Conservation (phyloP, 2,329 filamentous ascomycete genomes). For the Apiospora pterosperma region DNA sequence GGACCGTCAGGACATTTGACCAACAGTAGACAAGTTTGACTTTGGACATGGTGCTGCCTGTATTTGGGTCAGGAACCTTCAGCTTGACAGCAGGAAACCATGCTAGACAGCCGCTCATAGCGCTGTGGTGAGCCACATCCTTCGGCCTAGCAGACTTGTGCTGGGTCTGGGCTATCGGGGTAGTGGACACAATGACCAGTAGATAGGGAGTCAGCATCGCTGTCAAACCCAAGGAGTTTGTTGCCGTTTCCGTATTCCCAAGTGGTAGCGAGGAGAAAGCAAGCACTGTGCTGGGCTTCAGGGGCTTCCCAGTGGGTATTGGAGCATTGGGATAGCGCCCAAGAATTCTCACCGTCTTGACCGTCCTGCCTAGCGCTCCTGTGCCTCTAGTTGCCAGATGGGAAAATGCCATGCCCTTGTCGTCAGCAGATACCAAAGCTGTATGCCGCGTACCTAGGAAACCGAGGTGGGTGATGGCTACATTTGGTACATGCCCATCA, state of each 20-base stretch:
- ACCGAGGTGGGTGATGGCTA: conserved; percentile 83
- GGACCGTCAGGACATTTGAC: conserved; percentile 93
- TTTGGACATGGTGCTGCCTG: conserved; percentile 67
- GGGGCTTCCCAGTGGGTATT: conserved; percentile 58
- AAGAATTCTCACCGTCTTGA: conserved; percentile 87
- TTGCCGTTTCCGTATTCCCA: conserved; percentile 88
- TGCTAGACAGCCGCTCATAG: conserved; percentile 88
- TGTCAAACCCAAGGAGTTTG: conserved; percentile 84
- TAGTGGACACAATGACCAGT: conserved; percentile 94
- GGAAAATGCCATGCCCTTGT: conserved; percentile 95
- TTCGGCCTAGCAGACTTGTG: conserved; percentile 91
- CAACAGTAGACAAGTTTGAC: conserved; percentile 96
- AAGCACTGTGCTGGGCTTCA: conserved; percentile 92
- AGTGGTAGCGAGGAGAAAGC: conserved; percentile 87
- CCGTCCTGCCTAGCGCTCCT: conserved; percentile 76
- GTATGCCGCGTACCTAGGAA: conserved; percentile 93
- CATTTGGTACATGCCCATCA: conserved; percentile 80
- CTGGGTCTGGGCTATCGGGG: conserved; percentile 91
- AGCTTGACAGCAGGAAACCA: conserved; percentile 97
- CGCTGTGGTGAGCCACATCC: conserved; percentile 83
- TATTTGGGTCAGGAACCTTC: conserved; percentile 68
- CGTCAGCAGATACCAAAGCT: conserved; percentile 90
- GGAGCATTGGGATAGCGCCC: conserved; percentile 81
- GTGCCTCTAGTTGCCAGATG: conserved; percentile 91
- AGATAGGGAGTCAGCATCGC: conserved; percentile 95